Evolutionary conservation across 805 yeast species (phyloP).

Genomic region (Debaryomyces tyrocola): DNA sequence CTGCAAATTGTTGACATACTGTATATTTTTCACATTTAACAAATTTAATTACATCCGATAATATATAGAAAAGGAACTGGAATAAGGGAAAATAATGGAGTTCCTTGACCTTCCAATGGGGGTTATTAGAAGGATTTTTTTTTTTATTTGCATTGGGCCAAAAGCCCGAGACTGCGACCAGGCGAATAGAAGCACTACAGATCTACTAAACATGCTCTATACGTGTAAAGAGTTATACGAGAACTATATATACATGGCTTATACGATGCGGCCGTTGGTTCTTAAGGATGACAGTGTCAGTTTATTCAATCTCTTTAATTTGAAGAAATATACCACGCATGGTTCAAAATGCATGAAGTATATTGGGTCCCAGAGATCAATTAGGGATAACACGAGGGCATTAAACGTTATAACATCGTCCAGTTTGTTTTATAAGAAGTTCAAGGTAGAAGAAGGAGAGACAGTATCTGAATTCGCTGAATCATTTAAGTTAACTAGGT

Average conservation of each 20-base stretch:
- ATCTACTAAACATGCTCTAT: constrained; percentile 7
- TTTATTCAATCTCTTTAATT: too few relatives aligned
- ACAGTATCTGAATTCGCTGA: background rate
- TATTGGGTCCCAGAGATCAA: background rate
- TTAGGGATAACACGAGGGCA: background rate
- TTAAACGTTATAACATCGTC: background rate
- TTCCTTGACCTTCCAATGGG: constrained; percentile 9
- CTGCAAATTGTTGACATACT: constrained; percentile 1
- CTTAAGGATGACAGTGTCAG: background rate
- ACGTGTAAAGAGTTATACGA: constrained; percentile 11
- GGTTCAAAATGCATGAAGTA: background rate
- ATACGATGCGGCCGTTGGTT: constrained; percentile 9
- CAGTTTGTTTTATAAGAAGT: background rate
- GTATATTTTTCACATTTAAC: too few relatives aligned
- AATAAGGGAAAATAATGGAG: background rate
- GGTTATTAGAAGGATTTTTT: constrained; percentile 11
- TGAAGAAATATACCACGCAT: background rate
- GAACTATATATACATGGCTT: constrained; percentile 9
- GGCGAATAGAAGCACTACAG: background rate
- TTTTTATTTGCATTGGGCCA: constrained; percentile 1
- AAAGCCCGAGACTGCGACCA: background rate
- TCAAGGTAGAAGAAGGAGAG: background rate
- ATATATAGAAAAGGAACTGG: background rate
- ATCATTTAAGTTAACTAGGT: background rate
- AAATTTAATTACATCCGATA: too few relatives aligned